phyloP scores from a whole-genome alignment of 2,329 filamentous ascomycete genomes.

The Plectosphaerella sp. region DNA sequence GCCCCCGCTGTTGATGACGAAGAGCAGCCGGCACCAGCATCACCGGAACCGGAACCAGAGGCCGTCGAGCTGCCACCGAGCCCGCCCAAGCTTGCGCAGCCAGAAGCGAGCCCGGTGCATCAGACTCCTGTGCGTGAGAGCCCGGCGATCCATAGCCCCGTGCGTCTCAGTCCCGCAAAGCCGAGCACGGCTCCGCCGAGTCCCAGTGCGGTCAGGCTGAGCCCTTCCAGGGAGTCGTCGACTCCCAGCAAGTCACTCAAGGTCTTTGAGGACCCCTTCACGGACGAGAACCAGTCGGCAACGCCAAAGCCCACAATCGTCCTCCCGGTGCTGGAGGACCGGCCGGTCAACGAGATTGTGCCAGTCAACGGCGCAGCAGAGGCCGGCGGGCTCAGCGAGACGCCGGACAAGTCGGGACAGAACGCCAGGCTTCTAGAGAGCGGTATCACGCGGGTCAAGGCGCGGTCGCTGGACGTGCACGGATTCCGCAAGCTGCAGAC shows the following conservation, averaged over 20 bases:
- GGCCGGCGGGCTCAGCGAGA: constrained; percentile 17
- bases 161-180: constrained; percentile 5
- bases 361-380: constrained; percentile 2
- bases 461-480: constrained; percentile 71
- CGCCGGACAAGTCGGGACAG: constrained; percentile 52
- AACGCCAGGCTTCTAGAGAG: constrained; percentile 64
- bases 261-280: constrained; percentile 61
- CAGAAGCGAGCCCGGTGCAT: constrained; percentile 1
- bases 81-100: background rate
- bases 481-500: constrained; percentile 76
- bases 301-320: constrained; percentile 41
- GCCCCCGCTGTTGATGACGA: constrained; percentile 4
- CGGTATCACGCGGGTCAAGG: constrained; percentile 68
- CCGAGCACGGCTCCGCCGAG: background rate
- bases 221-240: background rate
- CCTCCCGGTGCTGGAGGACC: constrained; percentile 53
- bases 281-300: constrained; percentile 36
- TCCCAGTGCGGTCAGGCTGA: background rate
- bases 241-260: constrained; percentile 37
- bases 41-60: constrained; percentile 12
- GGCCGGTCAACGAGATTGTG: constrained; percentile 52
- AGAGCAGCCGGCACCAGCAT: constrained; percentile 5
- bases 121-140: background rate
- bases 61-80: constrained; percentile 10
- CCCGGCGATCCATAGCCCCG: background rate